Conservation (phyloP, 2,329 filamentous ascomycete species). For the Ramichloridium luteum region DNA sequence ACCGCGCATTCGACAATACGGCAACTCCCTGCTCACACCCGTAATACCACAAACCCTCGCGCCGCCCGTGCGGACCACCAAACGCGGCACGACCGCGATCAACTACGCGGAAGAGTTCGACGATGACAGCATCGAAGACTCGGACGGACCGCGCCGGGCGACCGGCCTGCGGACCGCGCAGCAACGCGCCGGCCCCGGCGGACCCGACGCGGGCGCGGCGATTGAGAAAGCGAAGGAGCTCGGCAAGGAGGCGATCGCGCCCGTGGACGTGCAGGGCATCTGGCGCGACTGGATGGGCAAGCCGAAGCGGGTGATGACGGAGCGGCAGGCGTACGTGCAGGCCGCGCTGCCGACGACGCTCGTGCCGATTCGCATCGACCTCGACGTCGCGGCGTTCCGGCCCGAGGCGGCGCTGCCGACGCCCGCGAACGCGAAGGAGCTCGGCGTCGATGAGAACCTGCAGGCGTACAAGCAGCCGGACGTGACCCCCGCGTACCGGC, state of each 20-base stretch:
- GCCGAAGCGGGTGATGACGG: conserved; percentile 39
- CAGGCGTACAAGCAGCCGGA: conserved; percentile 73
- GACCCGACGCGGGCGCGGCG: conserved; percentile 30
- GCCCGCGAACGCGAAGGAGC: conserved; percentile 45
- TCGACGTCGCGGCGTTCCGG: conserved; percentile 72
- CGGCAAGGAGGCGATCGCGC: conserved; percentile 66
- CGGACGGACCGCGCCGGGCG: conserved; percentile 55
- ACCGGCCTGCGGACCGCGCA: conserved; percentile 75
- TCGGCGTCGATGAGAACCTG: conserved; percentile 55
- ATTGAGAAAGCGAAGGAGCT: conserved; percentile 55
- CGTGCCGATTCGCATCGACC: conserved; percentile 90
- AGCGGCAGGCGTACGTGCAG: conserved; percentile 50
- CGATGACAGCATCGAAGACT: conserved; percentile 67
- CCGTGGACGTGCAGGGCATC: conserved; percentile 77
- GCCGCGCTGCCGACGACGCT: conserved; percentile 75
- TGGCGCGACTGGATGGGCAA: conserved; percentile 95
- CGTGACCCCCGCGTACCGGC: conserved; percentile 66
- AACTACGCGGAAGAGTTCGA: conserved; percentile 97
- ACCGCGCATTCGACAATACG: conserved; percentile 77
- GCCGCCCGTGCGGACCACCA: conserved; percentile 72
- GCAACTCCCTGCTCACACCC: conserved; percentile 81
- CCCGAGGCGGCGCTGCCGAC: conserved; percentile 54
- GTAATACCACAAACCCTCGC: conserved; percentile 59
- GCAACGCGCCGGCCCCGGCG: conserved; percentile 51
- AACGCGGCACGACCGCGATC: conserved; percentile 89